Evolutionary conservation across 352 stramenopile genomes (phyloP).

Genomic region (Globisporangium alternatum): DNA sequence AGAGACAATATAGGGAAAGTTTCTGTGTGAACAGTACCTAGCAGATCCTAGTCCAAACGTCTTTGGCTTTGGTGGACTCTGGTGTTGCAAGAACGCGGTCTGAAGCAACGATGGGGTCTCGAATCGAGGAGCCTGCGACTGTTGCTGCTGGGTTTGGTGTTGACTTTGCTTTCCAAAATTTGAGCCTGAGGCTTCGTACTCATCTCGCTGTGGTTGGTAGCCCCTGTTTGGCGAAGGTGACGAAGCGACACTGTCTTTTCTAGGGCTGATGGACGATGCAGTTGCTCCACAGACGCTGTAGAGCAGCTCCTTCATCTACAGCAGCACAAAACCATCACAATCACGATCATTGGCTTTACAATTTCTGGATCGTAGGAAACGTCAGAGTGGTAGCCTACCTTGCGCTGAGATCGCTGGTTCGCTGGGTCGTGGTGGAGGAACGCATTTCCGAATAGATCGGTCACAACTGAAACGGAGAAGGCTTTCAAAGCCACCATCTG

Average conservation of each 20-base stretch:
- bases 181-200: constrained; percentile 8
- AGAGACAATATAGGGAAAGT: background rate
- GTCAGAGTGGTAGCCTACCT: constrained; percentile 29
- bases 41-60: constrained; percentile 49
- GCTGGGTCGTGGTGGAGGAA: constrained; percentile 54
- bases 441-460: constrained; percentile 45
- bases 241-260: constrained; percentile 21
- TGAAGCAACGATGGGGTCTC: constrained; percentile 49
- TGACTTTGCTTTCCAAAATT: constrained; percentile 15
- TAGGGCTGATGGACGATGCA: constrained; percentile 19
- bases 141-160: constrained; percentile 6
- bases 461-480: constrained; percentile 31
- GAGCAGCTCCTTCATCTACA: constrained; percentile 65
- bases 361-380: background rate
- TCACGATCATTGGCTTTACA: background rate
- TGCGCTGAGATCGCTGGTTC: constrained; percentile 65
- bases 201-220: constrained; percentile 12
- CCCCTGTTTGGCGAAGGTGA: constrained; percentile 14
- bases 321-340: background rate
- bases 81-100: constrained; percentile 54
- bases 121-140: constrained; percentile 18
- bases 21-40: constrained; percentile 23
- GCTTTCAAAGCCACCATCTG: constrained; percentile 45
- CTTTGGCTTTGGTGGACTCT: constrained; percentile 52
- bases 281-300: constrained; percentile 35